A percentile compares a stretch with the other conserved stretches of the same genome.
Evolutionary conservation across 1,284 basidiomycete species (phyloP).

Genomic region (Meripilus lineatus): DNA sequence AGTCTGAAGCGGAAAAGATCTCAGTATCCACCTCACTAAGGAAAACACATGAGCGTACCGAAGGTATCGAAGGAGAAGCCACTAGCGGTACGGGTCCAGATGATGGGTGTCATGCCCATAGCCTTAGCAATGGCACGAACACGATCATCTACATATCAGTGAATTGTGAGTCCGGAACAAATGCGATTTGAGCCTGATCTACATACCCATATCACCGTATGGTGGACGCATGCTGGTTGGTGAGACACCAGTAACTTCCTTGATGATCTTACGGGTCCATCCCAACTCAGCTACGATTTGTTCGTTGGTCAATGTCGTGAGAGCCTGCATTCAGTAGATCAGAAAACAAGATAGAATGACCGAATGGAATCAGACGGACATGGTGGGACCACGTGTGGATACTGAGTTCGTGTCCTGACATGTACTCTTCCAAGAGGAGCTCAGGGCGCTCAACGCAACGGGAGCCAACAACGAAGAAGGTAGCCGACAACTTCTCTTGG

Average conservation of each 20-base stretch:
- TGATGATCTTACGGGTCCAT: constrained; percentile 87
- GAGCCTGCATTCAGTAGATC: constrained; percentile 40
- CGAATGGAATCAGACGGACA: constrained; percentile 29
- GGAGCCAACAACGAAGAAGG: constrained; percentile 93
- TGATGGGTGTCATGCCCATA: constrained; percentile 78
- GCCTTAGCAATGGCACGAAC: constrained; percentile 80
- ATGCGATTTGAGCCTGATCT: constrained; percentile 2
- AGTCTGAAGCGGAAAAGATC: constrained; percentile 44
- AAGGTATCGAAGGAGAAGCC: constrained; percentile 78
- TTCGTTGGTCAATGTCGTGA: constrained; percentile 82
- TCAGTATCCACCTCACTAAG: constrained; percentile 19
- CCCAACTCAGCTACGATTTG: constrained; percentile 92
- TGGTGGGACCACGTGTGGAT: constrained; percentile 79
- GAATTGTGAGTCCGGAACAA: not conserved
- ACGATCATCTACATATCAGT: constrained; percentile 64
- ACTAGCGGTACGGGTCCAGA: constrained; percentile 68
- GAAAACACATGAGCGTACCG: no score
- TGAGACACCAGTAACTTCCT: constrained; percentile 70
- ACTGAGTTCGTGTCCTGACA: constrained; percentile 77
- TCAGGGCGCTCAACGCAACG: constrained; percentile 79
- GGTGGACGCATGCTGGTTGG: constrained; percentile 64
- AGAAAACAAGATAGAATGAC: constrained; percentile 10
- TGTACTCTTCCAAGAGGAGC: constrained; percentile 81
- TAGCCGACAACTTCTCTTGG: constrained; percentile 65
- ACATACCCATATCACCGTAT: constrained; percentile 38